Percentiles rank a stretch among this genome's conserved stretches.
Evolutionary conservation across 2,329 filamentous ascomycete genomes (phyloP).

Genomic region (Alternaria solani): DNA sequence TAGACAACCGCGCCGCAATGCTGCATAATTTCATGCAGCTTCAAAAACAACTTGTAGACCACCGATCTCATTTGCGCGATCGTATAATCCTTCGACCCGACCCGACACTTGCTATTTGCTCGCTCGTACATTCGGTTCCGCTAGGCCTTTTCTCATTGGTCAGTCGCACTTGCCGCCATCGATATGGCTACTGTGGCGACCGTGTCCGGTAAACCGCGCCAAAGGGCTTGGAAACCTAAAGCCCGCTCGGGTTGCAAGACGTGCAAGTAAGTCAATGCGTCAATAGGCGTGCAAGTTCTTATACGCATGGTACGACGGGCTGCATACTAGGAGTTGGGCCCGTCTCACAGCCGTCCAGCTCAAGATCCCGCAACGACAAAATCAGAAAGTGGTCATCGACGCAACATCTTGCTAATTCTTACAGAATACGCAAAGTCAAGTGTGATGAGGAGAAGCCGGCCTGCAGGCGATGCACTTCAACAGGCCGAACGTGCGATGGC

Average conservation of each 20-base stretch:
- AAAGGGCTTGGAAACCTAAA: constrained; percentile 28
- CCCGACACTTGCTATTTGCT: not conserved
- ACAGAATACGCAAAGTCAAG: constrained; percentile 45
- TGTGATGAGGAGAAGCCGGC: constrained; percentile 45
- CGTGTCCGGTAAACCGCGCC: constrained; percentile 19
- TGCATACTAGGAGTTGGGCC: not conserved
- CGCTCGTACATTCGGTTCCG: constrained; percentile 3
- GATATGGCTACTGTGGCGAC: constrained; percentile 11
- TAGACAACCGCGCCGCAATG: constrained; percentile 11
- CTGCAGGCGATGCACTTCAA: constrained; percentile 42
- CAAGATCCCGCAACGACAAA: not conserved
- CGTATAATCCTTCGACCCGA: not conserved
- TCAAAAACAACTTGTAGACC: constrained; percentile 1
- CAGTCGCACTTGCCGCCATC: not conserved
- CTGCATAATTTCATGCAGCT: constrained; percentile 13
- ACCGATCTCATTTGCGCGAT: constrained; percentile 12
- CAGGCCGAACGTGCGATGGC: constrained; percentile 45
- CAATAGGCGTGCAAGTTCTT: not conserved
- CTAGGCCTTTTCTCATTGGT: not conserved
- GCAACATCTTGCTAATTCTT: constrained; percentile 1
- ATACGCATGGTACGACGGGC: not conserved
- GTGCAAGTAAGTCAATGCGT: constrained; percentile 26
- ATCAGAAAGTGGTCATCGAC: not conserved
- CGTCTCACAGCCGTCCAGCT: not conserved
- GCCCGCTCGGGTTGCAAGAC: constrained; percentile 27